These are phyloP conservation scores for Aurinia saxatilis DNA, from an alignment of 345 rosid species.

Conservation along the genomic window DNA sequence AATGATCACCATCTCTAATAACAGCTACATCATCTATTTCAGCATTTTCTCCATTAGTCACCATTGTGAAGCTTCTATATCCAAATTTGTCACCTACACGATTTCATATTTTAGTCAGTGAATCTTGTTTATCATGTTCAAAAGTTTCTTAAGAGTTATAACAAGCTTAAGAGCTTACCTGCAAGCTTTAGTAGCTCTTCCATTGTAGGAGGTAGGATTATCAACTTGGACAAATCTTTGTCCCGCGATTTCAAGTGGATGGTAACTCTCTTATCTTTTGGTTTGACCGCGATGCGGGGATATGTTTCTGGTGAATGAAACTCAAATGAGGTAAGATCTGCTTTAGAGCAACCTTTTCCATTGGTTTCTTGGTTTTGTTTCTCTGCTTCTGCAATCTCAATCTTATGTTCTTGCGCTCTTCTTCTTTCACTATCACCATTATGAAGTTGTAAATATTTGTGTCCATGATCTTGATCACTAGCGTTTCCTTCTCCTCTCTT, in stretches of 20 bases:
- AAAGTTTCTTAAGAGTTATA: neutral
- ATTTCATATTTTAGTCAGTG: neutral
- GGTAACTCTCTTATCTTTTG: conserved; percentile 58
- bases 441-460: conserved; percentile 1
- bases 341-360: conserved; percentile 25
- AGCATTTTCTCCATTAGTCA: conserved; percentile 64
- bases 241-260: conserved; percentile 49
- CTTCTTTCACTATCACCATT: conserved; percentile 29
- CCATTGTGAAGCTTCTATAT: conserved; percentile 37
- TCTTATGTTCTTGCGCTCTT: conserved; percentile 42
- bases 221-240: conserved; percentile 45
- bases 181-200: conserved; percentile 69
- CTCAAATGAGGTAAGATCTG: conserved; percentile 19
- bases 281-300: conserved; percentile 8
- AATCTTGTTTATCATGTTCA: neutral
- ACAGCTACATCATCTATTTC: conserved; percentile 76
- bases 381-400: too few relatives aligned
- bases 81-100: conserved; percentile 75
- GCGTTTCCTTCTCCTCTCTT: conserved; percentile 27
- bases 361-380: neutral
- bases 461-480: conserved; percentile 25
- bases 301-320: too few relatives aligned
- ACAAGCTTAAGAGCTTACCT: conserved; percentile 46
- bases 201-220: conserved; percentile 68
- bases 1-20: conserved; percentile 92